These are phyloP conservation scores for Chloromonas sp. DNA, from an alignment of 163 green algal species.

Conservation along the genomic window DNA sequence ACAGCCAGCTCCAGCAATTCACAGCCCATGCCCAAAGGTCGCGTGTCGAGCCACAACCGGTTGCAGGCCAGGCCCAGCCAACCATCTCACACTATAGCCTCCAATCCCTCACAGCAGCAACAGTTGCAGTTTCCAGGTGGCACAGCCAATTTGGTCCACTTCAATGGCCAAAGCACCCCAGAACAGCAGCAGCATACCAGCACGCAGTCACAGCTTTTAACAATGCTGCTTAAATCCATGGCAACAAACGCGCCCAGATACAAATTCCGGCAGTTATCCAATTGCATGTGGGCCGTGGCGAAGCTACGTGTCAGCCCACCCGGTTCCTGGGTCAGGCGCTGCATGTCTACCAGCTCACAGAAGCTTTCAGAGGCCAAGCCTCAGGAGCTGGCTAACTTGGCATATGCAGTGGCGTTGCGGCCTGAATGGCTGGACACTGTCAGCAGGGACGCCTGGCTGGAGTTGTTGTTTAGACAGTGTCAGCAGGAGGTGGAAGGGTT, in stretches of 20 bases:
- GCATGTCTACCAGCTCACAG: constrained; percentile 4
- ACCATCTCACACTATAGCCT: too few relatives aligned
- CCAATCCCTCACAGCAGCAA: too few relatives aligned
- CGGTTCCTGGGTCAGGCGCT: constrained; percentile 16
- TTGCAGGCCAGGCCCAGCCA: too few relatives aligned
- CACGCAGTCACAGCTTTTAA: neutral
- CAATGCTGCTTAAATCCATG: neutral
- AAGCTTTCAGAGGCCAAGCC: constrained; percentile 12
- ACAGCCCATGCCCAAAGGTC: too few relatives aligned
- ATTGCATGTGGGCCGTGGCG: constrained; percentile 34
- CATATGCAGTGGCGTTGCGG: constrained; percentile 22
- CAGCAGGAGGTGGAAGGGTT: constrained; percentile 2
- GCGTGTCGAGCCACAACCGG: too few relatives aligned
- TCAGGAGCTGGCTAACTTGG: constrained; percentile 33
- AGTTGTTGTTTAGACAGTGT: neutral
- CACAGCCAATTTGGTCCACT: neutral
- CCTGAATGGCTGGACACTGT: constrained; percentile 8
- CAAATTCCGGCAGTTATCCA: constrained; percentile 28
- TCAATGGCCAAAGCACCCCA: neutral
- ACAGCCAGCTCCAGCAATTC: too few relatives aligned
- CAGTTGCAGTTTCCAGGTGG: too few relatives aligned
- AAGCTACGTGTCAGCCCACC: neutral
- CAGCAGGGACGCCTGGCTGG: constrained; percentile 4
- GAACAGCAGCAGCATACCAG: neutral
- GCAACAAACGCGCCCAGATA: neutral